Evolutionary conservation across 306 rosid species (phyloP), one percentile per base, ranked within the genome.

Genomic region (Cucurbita ficifolia): DNA sequence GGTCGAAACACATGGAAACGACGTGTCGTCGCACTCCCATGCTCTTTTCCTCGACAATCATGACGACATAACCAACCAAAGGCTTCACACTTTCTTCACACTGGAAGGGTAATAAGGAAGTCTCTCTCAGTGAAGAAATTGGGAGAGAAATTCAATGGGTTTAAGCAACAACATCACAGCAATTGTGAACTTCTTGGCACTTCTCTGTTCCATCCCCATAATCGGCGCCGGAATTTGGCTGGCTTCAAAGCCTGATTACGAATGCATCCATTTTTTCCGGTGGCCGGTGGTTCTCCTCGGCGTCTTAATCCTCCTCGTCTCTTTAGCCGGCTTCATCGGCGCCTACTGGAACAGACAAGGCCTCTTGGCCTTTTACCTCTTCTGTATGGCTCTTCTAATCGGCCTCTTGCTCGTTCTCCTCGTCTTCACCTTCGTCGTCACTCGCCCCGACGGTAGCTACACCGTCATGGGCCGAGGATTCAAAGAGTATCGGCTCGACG

Each of bases 161-260:
- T 82, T 89, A 21, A 94, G 99, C 92, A 89, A 94, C 88, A 91
- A 84, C 45, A 71, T 94, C 38, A 94, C 97, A 0, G 88, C 99
- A 67, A 63, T 68, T 4, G 81, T 94, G 3, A 94, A 94, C 75
- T 87, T 94, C 82, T 72, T 85, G 59, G 97, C 96, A 4, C 56
- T 86, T 46, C 40, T 94, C 17, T 83, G 91, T 22, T 83, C 99
- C 70, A 81, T 94, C 5, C 95, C 92, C 70, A 88, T 89, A 0
- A 91, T 94, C 43, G 95, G 83, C 8, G 79, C 97, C 2, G 98
- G 97, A 38, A 87, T 87, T n/a, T 94, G 98, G 98, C 82, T 94
- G 0, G 97, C 98, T 24, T 87, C 94, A 0, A 94, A 90, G 63
- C 87, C 96, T 2, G 96, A 85, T 87, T 87, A 90, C 84, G 86